Evolutionary conservation across 495 filamentous ascomycete species (phyloP), one percentile per base, ranked within the genome.

Genomic region (Neurospora discreta): DNA sequence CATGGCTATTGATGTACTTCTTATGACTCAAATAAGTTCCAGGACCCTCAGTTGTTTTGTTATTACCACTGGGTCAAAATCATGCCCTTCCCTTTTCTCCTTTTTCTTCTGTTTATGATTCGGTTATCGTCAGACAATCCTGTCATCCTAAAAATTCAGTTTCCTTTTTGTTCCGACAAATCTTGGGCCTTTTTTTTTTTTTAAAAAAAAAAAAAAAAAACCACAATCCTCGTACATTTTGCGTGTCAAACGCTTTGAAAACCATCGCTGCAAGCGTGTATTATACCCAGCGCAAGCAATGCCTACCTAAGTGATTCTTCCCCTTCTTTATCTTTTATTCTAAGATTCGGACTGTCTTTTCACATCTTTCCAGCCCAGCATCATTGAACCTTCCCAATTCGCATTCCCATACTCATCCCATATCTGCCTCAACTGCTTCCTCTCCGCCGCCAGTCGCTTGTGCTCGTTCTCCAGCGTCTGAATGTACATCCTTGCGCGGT

Each of bases 401-500:
- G 26, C 52, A 65, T 65, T 65, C 7, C 26, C 52, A 65, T 65
- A 65, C 52, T 41, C 68, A 42, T 69, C 69, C 73, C 73, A 74
- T 69, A 42, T 11, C 36, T 39, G 8, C 23, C 44, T 69, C 60
- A 77, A 46, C 71, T 74, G 74, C 44, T 58, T 43, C 69, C 58
- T 39, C 60, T 77, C 74, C 39, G 72, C 72, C 46, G 69, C 26
- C 41, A 75, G 60, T 39, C 74, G 40, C 41, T n/a, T 20, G 4
- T 71, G 36, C n/a, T 74, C 70, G 20, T 23, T 52, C 74, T 77
- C 73, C 70, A 77, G 41, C 33, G 71, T 41, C 69, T 71, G 69
- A 43, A 81, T 81, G 60, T 77, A 73, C 58, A 70, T 6, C 15
- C 75, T 70, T 11, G 80, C 78, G 13, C 74, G 73, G 26, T 78